Evolutionary conservation across 192 early-diverging fungal genomes (phyloP).

Genomic region (Chytriomyces sp.): DNA sequence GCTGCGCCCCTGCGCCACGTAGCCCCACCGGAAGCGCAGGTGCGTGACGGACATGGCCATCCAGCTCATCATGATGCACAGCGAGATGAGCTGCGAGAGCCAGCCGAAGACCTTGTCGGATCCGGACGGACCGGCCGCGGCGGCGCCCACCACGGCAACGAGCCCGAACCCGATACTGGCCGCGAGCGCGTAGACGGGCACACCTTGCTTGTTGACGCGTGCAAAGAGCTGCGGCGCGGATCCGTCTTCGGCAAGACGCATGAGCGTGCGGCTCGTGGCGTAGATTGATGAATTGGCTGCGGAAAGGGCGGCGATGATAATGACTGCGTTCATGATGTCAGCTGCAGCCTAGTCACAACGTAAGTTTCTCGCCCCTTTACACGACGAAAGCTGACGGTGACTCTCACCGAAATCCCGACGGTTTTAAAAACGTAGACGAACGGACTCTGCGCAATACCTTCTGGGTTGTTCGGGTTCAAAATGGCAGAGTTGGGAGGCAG

Average conservation of each 20-base stretch:
- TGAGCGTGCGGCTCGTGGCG: conserved; percentile 65
- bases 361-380: not conserved
- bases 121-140: conserved; percentile 39
- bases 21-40: conserved; percentile 13
- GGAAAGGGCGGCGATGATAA: conserved; percentile 67
- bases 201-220: conserved; percentile 51
- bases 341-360: conserved; percentile 40
- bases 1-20: not conserved
- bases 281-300: conserved; percentile 79
- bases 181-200: conserved; percentile 61
- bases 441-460: conserved; percentile 55
- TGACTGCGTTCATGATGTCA: conserved; percentile 75
- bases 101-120: conserved; percentile 46
- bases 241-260: conserved; percentile 61
- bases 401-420: conserved; percentile 50
- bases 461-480: conserved; percentile 59
- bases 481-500: conserved; percentile 49
- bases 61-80: conserved; percentile 7
- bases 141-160: conserved; percentile 56
- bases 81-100: conserved; percentile 29
- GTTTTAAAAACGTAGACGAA: conserved; percentile 66
- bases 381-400: not conserved
- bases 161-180: conserved; percentile 57
- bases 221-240: conserved; percentile 62
- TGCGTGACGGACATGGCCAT: conserved; percentile 7